Percentiles rank a stretch among this genome's conserved stretches.
phyloP scores from a whole-genome alignment of 2,329 filamentous ascomycete genomes.

The Aspergillus eucalypticola region DNA sequence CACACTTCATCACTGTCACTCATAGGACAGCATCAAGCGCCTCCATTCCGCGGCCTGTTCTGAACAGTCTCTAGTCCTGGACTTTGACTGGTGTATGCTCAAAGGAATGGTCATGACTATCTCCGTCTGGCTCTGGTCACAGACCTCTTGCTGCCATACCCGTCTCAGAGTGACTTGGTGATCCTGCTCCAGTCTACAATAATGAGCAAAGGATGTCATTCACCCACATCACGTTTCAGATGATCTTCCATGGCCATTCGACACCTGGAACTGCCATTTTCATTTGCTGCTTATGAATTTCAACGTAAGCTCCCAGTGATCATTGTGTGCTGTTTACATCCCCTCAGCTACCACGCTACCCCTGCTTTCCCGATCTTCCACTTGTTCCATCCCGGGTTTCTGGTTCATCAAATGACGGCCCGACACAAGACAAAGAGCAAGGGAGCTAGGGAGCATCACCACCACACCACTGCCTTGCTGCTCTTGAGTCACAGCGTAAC shows the following conservation, averaged over 20 bases:
- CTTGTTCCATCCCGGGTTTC: constrained; percentile 1
- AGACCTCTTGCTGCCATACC: background rate
- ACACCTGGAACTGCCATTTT: background rate
- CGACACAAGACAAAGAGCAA: constrained; percentile 10
- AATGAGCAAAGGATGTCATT: background rate
- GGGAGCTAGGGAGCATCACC: constrained; percentile 7
- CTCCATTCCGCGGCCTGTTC: background rate
- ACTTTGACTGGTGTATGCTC: background rate
- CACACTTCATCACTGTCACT: constrained; percentile 2
- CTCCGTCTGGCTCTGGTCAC: background rate
- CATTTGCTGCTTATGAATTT: background rate
- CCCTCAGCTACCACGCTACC: background rate
- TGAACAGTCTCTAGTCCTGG: background rate
- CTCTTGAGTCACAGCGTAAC: constrained; percentile 4
- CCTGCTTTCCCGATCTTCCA: background rate
- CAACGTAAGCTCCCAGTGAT: background rate
- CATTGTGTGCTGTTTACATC: background rate
- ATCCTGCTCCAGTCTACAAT: background rate
- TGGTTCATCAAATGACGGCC: constrained; percentile 10
- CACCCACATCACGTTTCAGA: background rate
- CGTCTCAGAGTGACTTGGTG: background rate
- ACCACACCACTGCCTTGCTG: constrained; percentile 4
- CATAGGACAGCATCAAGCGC: constrained; percentile 11
- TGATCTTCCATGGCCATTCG: background rate
- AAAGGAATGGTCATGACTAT: background rate